Evolutionary conservation across 208 protist species (phyloP).

Genomic region (Trypanosoma conorhini): DNA sequence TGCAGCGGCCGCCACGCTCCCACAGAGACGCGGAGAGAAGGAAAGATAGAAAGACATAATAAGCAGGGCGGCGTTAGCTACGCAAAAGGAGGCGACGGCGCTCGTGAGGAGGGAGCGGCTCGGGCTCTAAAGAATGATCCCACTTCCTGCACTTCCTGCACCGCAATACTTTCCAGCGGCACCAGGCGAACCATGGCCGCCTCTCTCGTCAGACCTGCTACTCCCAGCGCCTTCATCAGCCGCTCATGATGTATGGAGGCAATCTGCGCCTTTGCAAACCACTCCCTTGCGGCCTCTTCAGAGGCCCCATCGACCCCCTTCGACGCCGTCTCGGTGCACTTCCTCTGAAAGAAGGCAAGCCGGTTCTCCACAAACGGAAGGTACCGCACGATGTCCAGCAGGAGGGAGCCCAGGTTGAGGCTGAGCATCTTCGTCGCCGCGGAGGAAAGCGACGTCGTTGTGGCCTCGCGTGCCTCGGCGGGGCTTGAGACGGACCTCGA

Average conservation of each 20-base stretch:
- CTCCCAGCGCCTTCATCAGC: conserved; percentile 11
- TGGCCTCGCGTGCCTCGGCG: background rate
- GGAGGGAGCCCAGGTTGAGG: conserved; percentile 30
- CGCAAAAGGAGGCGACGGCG: background rate
- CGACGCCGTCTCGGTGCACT: conserved; percentile 23
- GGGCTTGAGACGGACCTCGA: background rate
- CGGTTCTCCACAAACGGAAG: conserved; percentile 46
- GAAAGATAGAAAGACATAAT: background rate
- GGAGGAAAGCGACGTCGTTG: too few species aligned
- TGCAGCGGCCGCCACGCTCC: background rate
- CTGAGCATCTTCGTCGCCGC: background rate
- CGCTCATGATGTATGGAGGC: conserved; percentile 22
- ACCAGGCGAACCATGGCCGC: conserved; percentile 1
- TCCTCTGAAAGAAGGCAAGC: conserved; percentile 31
- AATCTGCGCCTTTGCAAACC: conserved; percentile 34
- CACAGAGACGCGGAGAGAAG: background rate
- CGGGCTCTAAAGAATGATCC: conserved; percentile 12
- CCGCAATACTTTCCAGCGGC: conserved; percentile 7
- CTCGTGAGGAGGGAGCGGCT: background rate
- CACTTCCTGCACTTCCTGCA: conserved; percentile 13
- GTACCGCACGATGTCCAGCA: conserved; percentile 39
- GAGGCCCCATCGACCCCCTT: conserved; percentile 26
- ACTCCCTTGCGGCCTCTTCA: conserved; percentile 29
- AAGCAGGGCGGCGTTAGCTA: background rate
- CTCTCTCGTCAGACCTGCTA: conserved; percentile 9